Percentiles rank a stretch among this genome's conserved stretches.
Evolutionary conservation across 345 rosid genomes (phyloP).

Genomic region (Abelmoschus esculentus): DNA sequence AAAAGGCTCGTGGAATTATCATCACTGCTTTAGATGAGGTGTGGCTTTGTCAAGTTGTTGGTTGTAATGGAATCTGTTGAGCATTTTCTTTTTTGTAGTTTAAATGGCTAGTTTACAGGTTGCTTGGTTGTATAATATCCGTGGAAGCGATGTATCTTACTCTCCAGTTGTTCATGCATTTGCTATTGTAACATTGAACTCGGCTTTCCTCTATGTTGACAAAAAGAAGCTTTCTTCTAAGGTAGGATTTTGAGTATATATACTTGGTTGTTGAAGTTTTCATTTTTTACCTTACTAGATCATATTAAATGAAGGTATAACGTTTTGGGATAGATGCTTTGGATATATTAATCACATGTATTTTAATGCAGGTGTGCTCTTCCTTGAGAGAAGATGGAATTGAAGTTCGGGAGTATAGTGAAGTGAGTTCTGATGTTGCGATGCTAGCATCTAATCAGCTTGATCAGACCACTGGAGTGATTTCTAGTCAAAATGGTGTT

Average conservation of each 20-base stretch:
- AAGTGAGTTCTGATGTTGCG: slow-evolving; percentile 57
- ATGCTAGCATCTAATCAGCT: slow-evolving; percentile 61
- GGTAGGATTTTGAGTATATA: slow-evolving; percentile 29
- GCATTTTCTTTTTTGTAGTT: background rate
- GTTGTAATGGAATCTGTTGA: background rate
- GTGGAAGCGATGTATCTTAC: slow-evolving; percentile 84
- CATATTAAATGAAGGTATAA: background rate
- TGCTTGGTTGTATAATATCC: slow-evolving; percentile 95
- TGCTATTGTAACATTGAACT: slow-evolving; percentile 58
- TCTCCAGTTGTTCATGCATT: slow-evolving; percentile 95
- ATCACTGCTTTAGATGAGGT: slow-evolving; percentile 91
- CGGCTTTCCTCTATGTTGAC: slow-evolving; percentile 76
- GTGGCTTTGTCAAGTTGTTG: slow-evolving; percentile 10
- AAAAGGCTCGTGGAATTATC: slow-evolving; percentile 55
- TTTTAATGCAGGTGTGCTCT: slow-evolving; percentile 37
- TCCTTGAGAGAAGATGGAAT: slow-evolving; percentile 48
- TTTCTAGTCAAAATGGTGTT: slow-evolving; percentile 16
- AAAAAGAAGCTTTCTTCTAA: slow-evolving; percentile 63
- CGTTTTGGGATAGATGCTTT: background rate
- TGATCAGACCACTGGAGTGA: slow-evolving; percentile 18
- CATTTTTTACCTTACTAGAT: background rate
- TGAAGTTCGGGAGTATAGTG: slow-evolving; percentile 62
- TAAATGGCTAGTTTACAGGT: slow-evolving; percentile 45
- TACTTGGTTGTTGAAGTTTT: background rate
- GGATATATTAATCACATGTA: background rate